A percentile compares a stretch with the other conserved stretches of the same genome.
These are phyloP conservation scores for Diaporthe aspalathi DNA, from an alignment of 2,329 filamentous ascomycete genomes.

Conservation along the genomic window DNA sequence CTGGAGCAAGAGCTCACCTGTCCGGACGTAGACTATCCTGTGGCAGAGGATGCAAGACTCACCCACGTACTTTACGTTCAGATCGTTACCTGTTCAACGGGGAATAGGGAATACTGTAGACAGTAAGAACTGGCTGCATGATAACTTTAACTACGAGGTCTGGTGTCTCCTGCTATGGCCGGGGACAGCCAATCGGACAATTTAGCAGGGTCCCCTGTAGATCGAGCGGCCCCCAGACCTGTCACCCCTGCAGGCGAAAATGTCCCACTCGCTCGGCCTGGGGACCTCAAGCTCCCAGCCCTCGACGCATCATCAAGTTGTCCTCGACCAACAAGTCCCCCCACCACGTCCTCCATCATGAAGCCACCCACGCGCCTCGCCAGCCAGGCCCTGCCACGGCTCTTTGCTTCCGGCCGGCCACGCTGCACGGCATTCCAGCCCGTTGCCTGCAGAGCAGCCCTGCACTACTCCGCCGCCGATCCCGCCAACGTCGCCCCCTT, in stretches of 20 bases:
- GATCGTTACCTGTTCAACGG: too few species aligned
- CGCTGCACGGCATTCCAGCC: neutral
- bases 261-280: neutral
- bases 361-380: conserved; percentile 32
- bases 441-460: conserved; percentile 10
- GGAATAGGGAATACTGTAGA: too few species aligned
- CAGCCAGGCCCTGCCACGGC: conserved; percentile 10
- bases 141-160: too few species aligned
- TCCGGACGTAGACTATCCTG: neutral
- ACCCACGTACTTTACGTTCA: too few species aligned
- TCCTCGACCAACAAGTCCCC: neutral
- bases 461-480: conserved; percentile 49
- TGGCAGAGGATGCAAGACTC: neutral
- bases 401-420: neutral
- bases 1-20: too few species aligned
- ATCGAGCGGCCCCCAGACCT: neutral
- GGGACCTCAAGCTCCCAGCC: neutral
- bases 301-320: conserved; percentile 15
- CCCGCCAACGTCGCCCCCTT: conserved; percentile 63
- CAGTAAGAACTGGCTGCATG: too few species aligned
- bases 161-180: neutral
- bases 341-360: conserved; percentile 4
- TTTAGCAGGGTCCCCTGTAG: conserved; percentile 8
- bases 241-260: conserved; percentile 8
- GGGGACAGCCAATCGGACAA: conserved; percentile 12